Percentiles rank a stretch among this genome's conserved stretches.
Evolutionary conservation across 2,329 filamentous ascomycete species (phyloP).

Genomic region (Nothomitra cinnamomea): DNA sequence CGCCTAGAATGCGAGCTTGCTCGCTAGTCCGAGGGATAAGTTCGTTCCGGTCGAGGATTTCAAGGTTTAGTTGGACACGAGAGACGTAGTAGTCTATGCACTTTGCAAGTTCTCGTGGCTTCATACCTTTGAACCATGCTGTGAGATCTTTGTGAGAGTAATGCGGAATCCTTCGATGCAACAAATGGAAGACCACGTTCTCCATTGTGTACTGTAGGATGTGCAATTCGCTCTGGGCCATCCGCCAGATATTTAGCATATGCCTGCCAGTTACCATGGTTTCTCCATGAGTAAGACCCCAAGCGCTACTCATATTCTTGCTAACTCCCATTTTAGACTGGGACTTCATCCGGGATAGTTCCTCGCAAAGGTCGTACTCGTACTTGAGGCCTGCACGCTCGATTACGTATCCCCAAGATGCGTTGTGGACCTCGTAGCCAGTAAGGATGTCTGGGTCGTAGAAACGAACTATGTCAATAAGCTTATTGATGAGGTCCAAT

Average conservation of each 20-base stretch:
- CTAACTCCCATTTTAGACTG: constrained; percentile 71
- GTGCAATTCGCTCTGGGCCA: constrained; percentile 85
- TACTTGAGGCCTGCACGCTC: constrained; percentile 76
- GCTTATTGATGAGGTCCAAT: constrained; percentile 65
- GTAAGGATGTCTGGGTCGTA: constrained; percentile 86
- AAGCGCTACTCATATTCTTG: constrained; percentile 61
- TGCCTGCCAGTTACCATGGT: constrained; percentile 90
- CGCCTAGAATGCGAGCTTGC: constrained; percentile 78
- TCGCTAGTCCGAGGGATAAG: constrained; percentile 79
- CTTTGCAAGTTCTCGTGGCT: constrained; percentile 51
- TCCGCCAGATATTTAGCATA: constrained; percentile 93
- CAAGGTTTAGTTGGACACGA: constrained; percentile 66
- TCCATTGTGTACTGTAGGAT: constrained; percentile 92
- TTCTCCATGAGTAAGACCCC: constrained; percentile 89
- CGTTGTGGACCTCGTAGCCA: constrained; percentile 85
- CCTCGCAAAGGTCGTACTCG: constrained; percentile 78
- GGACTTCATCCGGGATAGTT: constrained; percentile 75
- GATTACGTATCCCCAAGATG: constrained; percentile 90
- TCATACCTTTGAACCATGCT: constrained; percentile 58
- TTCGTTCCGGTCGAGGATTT: constrained; percentile 82
- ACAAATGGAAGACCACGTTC: constrained; percentile 80
- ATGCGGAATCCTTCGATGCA: constrained; percentile 77
- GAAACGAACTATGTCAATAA: constrained; percentile 69
- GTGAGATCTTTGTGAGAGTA: constrained; percentile 69
- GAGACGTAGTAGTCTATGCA: constrained; percentile 62